A percentile compares a stretch with the other conserved stretches of the same genome.
phyloP scores from a whole-genome alignment of 108 stramenopile species.

The Stephanodiscus minutulus region DNA sequence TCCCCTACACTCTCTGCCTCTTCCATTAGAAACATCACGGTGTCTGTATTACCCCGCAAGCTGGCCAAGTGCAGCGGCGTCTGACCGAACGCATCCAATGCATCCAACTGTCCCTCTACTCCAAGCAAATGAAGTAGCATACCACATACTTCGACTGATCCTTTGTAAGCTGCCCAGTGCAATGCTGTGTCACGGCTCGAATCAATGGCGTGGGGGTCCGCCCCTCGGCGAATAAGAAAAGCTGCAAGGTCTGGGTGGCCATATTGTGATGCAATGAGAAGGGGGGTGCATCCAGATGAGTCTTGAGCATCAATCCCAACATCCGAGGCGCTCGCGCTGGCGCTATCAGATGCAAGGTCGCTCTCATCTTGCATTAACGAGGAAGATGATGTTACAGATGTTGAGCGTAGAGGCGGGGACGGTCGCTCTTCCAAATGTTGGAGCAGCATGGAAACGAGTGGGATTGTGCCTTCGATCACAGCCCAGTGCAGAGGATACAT shows the following conservation, averaged over 20 bases:
- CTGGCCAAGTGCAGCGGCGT: conserved; percentile 93
- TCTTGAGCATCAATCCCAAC: conserved; percentile 62
- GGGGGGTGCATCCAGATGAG: conserved; percentile 85
- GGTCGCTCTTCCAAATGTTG: conserved; percentile 57
- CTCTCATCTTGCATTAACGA: conserved; percentile 28
- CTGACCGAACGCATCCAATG: conserved; percentile 90
- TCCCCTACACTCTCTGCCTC: conserved; percentile 37
- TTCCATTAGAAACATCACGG: conserved; percentile 75
- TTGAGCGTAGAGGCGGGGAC: conserved; percentile 23
- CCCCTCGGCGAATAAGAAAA: conserved; percentile 81
- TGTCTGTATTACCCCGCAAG: conserved; percentile 85
- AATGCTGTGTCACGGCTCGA: conserved; percentile 83
- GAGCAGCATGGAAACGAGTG: conserved; percentile 72
- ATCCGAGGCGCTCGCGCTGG: conserved; percentile 11
- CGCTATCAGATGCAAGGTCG: conserved; percentile 3
- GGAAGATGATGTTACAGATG: conserved; percentile 29
- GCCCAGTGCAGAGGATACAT: conserved; percentile 98
- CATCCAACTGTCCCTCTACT: conserved; percentile 51
- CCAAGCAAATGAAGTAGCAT: conserved; percentile 78
- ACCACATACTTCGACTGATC: conserved; percentile 84
- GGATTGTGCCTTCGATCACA: conserved; percentile 86
- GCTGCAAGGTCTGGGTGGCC: conserved; percentile 92
- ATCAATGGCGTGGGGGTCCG: conserved; percentile 80
- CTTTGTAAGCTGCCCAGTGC: conserved; percentile 98
- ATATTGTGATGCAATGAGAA: conserved; percentile 93